Evolutionary conservation across 2,329 filamentous ascomycete genomes (phyloP).

Genomic region (Aspergillus sp.): DNA sequence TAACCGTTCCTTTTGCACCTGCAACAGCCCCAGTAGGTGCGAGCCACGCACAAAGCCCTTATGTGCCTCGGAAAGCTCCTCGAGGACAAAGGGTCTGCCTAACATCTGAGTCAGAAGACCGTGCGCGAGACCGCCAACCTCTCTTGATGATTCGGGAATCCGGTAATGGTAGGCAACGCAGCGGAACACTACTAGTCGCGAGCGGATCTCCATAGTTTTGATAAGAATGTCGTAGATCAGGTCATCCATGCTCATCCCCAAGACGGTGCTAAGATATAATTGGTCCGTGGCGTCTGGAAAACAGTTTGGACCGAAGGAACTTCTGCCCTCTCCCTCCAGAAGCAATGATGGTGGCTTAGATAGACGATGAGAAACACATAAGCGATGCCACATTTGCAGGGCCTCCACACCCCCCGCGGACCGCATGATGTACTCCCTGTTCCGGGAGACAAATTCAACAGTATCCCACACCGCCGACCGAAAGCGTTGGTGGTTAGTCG

Average conservation of each 20-base stretch:
- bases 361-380: constrained; percentile 22
- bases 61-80: constrained; percentile 13
- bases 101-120: constrained; percentile 10
- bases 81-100: constrained; percentile 2
- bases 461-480: constrained; percentile 16
- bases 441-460: constrained; percentile 11
- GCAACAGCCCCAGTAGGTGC: constrained; percentile 19
- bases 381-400: constrained; percentile 27
- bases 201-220: constrained; percentile 24
- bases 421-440: not conserved
- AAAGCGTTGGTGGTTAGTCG: constrained; percentile 16
- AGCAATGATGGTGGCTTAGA: constrained; percentile 21
- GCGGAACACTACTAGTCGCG: constrained; percentile 19
- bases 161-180: constrained; percentile 10
- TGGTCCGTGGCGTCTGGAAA: constrained; percentile 16
- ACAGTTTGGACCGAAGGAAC: constrained; percentile 11
- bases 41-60: constrained; percentile 17
- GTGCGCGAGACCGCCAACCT: constrained; percentile 10
- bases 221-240: constrained; percentile 27
- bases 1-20: constrained; percentile 19
- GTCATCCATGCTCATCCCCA: constrained; percentile 22
- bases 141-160: constrained; percentile 8
- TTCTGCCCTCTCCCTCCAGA: constrained; percentile 20
- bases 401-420: not conserved
- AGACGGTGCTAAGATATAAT: constrained; percentile 19